Conservation (phyloP, 768 basidiomycete species). For the Coprinellus aureogranulatus region DNA sequence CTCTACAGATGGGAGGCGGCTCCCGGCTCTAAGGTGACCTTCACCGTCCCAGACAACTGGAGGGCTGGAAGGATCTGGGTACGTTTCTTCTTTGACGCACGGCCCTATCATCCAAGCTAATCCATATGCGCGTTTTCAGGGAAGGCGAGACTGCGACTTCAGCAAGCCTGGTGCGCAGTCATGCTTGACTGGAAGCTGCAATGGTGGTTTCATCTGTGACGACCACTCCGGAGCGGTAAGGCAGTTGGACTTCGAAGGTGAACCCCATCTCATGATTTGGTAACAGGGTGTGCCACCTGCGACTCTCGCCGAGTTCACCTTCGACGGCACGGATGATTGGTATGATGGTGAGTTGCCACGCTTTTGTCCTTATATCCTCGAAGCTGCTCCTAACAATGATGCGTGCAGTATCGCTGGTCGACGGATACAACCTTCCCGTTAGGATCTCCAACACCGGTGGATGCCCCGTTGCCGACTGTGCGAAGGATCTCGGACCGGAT, state of each 20-base stretch:
- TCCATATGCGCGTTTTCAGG: conserved; percentile 35
- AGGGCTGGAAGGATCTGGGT: conserved; percentile 58
- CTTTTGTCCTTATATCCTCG: neutral
- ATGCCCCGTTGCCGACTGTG: conserved; percentile 54
- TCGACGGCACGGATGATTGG: conserved; percentile 45
- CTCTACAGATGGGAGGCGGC: conserved; percentile 38
- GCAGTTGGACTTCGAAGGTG: neutral
- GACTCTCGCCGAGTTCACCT: conserved; percentile 63
- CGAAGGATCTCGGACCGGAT: conserved; percentile 58
- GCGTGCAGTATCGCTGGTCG: conserved; percentile 55
- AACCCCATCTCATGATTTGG: neutral
- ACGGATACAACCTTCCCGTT: conserved; percentile 64
- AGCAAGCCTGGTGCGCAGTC: conserved; percentile 45
- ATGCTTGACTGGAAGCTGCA: conserved; percentile 60
- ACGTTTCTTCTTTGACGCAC: neutral
- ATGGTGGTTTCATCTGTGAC: conserved; percentile 58
- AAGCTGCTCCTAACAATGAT: neutral
- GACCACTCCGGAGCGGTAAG: conserved; percentile 44
- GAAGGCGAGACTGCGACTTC: conserved; percentile 58
- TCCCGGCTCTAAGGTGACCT: conserved; percentile 36
- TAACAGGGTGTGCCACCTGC: conserved; percentile 59
- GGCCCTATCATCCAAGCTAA: neutral
- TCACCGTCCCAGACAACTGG: conserved; percentile 62
- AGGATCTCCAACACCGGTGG: conserved; percentile 53
- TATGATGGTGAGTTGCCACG: conserved; percentile 49